Conservation (phyloP, 176 grass and related monocot genomes). For the Raddia guianensis region DNA sequence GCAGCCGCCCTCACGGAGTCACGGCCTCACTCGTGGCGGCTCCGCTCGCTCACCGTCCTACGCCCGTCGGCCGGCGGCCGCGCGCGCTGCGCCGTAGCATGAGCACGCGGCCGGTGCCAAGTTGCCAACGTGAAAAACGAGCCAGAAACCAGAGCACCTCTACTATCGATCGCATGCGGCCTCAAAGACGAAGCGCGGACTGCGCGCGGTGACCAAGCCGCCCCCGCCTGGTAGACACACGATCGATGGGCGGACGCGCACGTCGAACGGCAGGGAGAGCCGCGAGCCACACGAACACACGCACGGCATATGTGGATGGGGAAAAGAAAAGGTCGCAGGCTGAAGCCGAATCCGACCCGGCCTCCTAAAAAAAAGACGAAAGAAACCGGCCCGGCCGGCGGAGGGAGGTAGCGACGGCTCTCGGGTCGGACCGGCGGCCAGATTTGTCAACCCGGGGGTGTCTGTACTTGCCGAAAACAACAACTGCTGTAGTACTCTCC, state of each 20-base stretch:
- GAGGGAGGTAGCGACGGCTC: too few relatives aligned
- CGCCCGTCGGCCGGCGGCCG: not conserved
- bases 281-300: too few relatives aligned
- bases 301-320: too few relatives aligned
- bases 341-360: not conserved
- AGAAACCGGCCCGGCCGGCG: not conserved
- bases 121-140: too few relatives aligned
- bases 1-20: not conserved
- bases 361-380: not conserved
- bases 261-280: not conserved
- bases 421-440: not conserved
- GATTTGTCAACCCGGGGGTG: not conserved
- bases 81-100: not conserved
- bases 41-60: not conserved
- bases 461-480: not conserved
- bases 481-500: too few relatives aligned
- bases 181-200: too few relatives aligned
- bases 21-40: not conserved
- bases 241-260: not conserved
- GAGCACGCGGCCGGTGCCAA: not conserved
- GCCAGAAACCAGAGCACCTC: not conserved
- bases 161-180: not conserved
- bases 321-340: not conserved
- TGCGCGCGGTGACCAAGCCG: not conserved
- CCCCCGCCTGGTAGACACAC: not conserved